phyloP scores from a whole-genome alignment of 2,329 filamentous ascomycete species.

The Calonectria hongkongensis region DNA sequence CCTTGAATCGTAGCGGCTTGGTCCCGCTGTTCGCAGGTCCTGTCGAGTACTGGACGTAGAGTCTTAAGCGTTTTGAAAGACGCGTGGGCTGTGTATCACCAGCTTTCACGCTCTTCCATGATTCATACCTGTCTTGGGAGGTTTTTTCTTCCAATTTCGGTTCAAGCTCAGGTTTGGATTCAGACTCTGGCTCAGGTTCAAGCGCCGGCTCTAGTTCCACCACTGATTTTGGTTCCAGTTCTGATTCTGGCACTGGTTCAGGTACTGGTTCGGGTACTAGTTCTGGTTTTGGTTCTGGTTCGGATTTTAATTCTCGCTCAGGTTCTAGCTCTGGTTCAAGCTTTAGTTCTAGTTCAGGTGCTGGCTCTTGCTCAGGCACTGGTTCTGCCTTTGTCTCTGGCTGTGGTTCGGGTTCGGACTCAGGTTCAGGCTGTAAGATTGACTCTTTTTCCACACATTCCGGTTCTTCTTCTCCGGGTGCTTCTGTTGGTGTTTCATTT shows the following conservation, averaged over 20 bases:
- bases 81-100: conserved; percentile 12
- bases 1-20: conserved; percentile 29
- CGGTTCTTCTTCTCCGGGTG: not conserved
- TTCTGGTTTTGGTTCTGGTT: not conserved
- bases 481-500: not conserved
- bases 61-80: conserved; percentile 30
- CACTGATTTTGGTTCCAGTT: not conserved
- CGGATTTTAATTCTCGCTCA: not conserved
- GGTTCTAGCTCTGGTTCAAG: not conserved
- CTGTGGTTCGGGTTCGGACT: not conserved
- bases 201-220: not conserved
- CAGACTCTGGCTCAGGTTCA: not conserved
- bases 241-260: not conserved
- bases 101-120: conserved; percentile 37
- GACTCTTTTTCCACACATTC: not conserved
- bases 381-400: not conserved
- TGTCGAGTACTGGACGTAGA: conserved; percentile 43
- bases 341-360: not conserved
- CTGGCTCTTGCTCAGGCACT: too few relatives aligned
- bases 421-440: not conserved
- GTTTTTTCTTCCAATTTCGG: too few relatives aligned
- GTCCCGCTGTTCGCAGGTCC: conserved; percentile 2
- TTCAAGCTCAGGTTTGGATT: not conserved
- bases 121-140: not conserved
- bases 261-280: not conserved